Conservation (phyloP, 192 early-diverging fungal species). For the Irineochytrium annulatum region DNA sequence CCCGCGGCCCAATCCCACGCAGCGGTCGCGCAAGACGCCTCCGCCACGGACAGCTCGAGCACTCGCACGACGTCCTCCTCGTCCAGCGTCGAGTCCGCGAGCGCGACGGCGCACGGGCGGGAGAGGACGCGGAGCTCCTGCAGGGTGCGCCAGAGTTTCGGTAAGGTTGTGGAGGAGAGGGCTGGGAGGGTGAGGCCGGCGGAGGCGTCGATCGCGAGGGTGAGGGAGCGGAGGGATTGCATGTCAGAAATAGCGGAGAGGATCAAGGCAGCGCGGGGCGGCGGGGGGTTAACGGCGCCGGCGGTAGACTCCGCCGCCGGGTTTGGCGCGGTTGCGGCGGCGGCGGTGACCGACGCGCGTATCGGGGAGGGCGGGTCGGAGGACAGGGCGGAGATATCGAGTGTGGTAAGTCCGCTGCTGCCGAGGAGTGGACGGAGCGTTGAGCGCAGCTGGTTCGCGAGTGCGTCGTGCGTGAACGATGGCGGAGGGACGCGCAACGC, state of each 20-base stretch:
- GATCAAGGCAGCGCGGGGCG: no score
- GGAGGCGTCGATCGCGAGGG: background rate
- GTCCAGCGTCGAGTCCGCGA: constrained; percentile 21
- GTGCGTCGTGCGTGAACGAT: background rate
- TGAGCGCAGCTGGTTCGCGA: background rate
- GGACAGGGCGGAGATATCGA: no score
- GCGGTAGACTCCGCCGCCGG: background rate
- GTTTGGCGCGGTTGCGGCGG: background rate
- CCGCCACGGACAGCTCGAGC: background rate
- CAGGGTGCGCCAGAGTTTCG: background rate
- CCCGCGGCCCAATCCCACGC: background rate
- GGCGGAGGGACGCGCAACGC: background rate
- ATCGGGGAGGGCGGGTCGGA: background rate
- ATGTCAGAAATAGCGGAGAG: no score
- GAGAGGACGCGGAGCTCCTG: background rate
- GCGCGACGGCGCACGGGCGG: background rate
- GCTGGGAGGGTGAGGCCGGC: background rate
- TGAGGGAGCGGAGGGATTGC: no score
- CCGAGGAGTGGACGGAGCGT: no score
- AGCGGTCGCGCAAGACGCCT: background rate
- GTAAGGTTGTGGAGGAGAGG: background rate
- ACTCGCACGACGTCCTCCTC: constrained; percentile 19
- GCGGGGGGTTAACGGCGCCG: no score
- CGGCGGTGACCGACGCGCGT: background rate
- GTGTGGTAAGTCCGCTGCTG: no score